Evolutionary conservation across 1,284 basidiomycete species (phyloP).

Genomic region (Meripilus lineatus): DNA sequence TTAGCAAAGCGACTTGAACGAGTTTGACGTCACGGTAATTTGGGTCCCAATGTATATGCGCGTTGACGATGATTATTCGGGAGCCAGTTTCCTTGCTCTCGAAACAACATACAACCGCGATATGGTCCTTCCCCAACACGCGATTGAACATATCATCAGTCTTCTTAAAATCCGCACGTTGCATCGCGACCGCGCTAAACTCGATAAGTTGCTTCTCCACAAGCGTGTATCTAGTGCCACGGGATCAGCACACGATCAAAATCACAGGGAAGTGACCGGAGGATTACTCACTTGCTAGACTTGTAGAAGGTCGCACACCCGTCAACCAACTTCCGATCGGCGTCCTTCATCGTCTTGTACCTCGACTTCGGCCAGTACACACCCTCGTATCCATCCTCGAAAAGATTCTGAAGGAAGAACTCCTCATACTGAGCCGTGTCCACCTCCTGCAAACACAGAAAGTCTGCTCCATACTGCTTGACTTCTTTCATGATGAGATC

Average conservation of each 20-base stretch:
- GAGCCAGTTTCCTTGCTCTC: slow-evolving; percentile 87
- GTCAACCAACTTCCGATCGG: slow-evolving; percentile 87
- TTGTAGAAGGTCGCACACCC: slow-evolving; percentile 98
- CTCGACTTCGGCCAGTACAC: slow-evolving; percentile 93
- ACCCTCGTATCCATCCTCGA: slow-evolving; percentile 84
- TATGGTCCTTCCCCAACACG: slow-evolving; percentile 93
- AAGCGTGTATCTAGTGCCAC: slow-evolving; percentile 69
- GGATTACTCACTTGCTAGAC: slow-evolving; percentile 75
- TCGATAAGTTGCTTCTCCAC: slow-evolving; percentile 95
- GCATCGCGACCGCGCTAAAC: slow-evolving; percentile 91
- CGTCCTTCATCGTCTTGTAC: slow-evolving; percentile 89
- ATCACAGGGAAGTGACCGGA: background rate
- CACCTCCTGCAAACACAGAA: slow-evolving; percentile 94
- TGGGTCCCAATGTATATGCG: slow-evolving; percentile 94
- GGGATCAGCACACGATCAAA: slow-evolving; percentile 6
- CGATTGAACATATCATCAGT: slow-evolving; percentile 99
- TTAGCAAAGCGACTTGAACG: slow-evolving; percentile 88
- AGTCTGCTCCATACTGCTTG: slow-evolving; percentile 80
- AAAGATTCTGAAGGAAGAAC: slow-evolving; percentile 81
- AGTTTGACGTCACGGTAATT: slow-evolving; percentile 96
- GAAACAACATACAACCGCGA: slow-evolving; percentile 84
- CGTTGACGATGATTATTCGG: slow-evolving; percentile 86
- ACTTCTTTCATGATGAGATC: slow-evolving; percentile 89
- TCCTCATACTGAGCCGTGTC: slow-evolving; percentile 93
- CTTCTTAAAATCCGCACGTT: slow-evolving; percentile 94